These are phyloP conservation scores for Aspergillus bombycis DNA, from an alignment of 2,329 filamentous ascomycete genomes.

Conservation along the genomic window DNA sequence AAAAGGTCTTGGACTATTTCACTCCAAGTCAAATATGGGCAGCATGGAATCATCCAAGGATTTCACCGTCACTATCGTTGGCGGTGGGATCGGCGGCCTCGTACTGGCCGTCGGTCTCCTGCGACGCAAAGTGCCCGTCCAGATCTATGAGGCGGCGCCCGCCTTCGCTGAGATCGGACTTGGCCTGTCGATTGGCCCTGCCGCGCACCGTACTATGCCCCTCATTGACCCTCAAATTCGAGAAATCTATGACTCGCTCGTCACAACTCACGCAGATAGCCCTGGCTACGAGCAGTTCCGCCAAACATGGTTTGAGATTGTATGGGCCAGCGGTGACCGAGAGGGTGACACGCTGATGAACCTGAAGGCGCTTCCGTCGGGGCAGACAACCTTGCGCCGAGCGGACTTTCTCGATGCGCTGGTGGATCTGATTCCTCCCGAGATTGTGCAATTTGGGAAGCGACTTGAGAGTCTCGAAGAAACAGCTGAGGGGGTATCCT, in stretches of 20 bases:
- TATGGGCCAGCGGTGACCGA: constrained; percentile 28
- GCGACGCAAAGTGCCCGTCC: constrained; percentile 48
- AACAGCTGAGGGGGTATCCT: constrained; percentile 15
- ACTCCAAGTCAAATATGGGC: background rate
- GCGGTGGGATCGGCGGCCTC: constrained; percentile 62
- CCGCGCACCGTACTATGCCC: constrained; percentile 59
- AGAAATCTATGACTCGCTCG: constrained; percentile 33
- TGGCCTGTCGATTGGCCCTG: constrained; percentile 60
- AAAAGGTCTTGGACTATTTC: background rate
- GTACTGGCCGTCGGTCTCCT: constrained; percentile 56
- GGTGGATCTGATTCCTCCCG: constrained; percentile 31
- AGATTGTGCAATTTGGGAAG: constrained; percentile 40
- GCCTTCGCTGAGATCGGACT: constrained; percentile 62
- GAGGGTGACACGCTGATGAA: constrained; percentile 31
- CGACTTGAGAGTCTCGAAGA: constrained; percentile 26
- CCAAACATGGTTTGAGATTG: constrained; percentile 37
- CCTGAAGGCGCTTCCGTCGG: constrained; percentile 33
- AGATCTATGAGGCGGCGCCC: constrained; percentile 59
- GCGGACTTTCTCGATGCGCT: constrained; percentile 38
- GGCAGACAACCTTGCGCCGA: constrained; percentile 36
- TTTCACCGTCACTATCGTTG: constrained; percentile 58
- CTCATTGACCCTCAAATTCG: constrained; percentile 49
- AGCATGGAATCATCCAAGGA: constrained; percentile 13
- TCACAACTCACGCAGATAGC: constrained; percentile 37
- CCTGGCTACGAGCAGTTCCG: constrained; percentile 33